phyloP scores from a whole-genome alignment of 2,329 filamentous ascomycete genomes.

The Pseudogymnoascus sp. region DNA sequence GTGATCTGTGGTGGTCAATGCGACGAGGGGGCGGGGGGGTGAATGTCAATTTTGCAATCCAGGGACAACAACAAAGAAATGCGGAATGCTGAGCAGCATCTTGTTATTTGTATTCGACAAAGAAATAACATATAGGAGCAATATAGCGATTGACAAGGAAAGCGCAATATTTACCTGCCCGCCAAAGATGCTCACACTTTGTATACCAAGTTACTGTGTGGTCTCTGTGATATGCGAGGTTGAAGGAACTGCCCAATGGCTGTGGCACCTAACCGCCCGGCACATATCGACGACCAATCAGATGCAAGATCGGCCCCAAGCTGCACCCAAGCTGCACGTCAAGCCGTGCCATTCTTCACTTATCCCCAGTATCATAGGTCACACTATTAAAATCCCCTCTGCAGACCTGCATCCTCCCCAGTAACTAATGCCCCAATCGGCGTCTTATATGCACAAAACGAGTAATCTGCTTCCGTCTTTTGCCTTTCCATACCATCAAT shows the following conservation, averaged over 20 bases:
- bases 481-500: neutral
- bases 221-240: neutral
- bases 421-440: neutral
- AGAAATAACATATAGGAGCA: neutral
- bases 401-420: neutral
- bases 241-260: neutral
- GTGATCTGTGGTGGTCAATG: constrained; percentile 3
- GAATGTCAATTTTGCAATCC: neutral
- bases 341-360: constrained; percentile 7
- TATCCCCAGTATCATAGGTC: constrained; percentile 4
- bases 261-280: constrained; percentile 3
- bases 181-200: neutral
- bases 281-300: neutral
- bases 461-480: neutral
- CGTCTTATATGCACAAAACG: constrained; percentile 5
- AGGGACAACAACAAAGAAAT: neutral
- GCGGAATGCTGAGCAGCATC: neutral
- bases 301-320: neutral
- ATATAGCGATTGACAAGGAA: neutral
- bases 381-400: neutral
- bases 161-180: neutral
- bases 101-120: neutral
- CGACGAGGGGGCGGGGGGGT: neutral
- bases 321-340: neutral
- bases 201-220: neutral